Evolutionary conservation across 2,329 filamentous ascomycete genomes (phyloP).

Genomic region (Talaromyces sp.): DNA sequence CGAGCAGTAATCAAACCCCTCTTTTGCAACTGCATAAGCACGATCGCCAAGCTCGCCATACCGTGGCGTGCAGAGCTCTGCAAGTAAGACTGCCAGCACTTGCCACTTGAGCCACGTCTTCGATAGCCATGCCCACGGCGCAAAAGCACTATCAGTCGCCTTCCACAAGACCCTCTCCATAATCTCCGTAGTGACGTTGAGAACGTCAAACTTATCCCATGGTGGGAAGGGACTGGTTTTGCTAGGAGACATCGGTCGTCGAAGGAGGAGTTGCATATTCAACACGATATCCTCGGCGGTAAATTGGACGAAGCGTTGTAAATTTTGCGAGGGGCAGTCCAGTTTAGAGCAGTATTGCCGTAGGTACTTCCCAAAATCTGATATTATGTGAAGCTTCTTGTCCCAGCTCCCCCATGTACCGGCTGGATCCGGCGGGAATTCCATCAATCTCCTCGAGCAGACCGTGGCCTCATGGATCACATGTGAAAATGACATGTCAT

Average conservation of each 20-base stretch:
- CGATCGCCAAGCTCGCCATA: slow-evolving; percentile 2
- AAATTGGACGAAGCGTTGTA: slow-evolving; percentile 1
- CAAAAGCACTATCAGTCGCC: slow-evolving; percentile 5
- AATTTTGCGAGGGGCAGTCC: not conserved
- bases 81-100: slow-evolving; percentile 1
- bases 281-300: slow-evolving; percentile 1
- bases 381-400: slow-evolving; percentile 1
- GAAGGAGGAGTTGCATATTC: slow-evolving; percentile 5
- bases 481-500: slow-evolving; percentile 3
- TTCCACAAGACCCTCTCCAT: slow-evolving; percentile 4
- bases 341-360: not conserved
- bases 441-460: slow-evolving; percentile 2
- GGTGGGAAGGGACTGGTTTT: not conserved
- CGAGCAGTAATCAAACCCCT: slow-evolving; percentile 1
- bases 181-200: slow-evolving; percentile 5
- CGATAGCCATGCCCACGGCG: not conserved
- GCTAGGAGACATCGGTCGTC: not conserved
- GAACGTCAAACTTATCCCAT: slow-evolving; percentile 7
- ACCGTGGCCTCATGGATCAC: slow-evolving; percentile 3
- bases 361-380: not conserved
- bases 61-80: not conserved
- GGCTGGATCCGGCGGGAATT: not conserved
- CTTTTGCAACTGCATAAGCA: not conserved
- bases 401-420: not conserved
- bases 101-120: slow-evolving; percentile 10